Percentiles rank a stretch among this genome's conserved stretches.
These are phyloP conservation scores for Termitomyces titanicus DNA, from an alignment of 768 basidiomycete genomes.

Conservation along the genomic window DNA sequence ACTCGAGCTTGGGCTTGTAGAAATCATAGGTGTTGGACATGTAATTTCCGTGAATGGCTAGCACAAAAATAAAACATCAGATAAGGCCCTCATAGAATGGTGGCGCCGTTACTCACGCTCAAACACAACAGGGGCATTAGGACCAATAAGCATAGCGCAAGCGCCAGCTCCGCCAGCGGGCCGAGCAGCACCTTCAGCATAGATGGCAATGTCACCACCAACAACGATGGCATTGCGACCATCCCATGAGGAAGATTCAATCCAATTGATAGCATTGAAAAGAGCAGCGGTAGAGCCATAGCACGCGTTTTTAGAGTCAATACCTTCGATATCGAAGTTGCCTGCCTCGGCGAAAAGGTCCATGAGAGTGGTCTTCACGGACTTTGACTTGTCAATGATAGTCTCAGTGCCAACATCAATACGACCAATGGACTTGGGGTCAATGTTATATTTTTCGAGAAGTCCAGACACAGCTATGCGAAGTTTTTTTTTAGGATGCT, in stretches of 20 bases:
- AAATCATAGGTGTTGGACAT: slow-evolving; percentile 99
- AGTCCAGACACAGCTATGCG: slow-evolving; percentile 79
- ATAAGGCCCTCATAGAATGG: slow-evolving; percentile 5
- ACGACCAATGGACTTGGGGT: slow-evolving; percentile 94
- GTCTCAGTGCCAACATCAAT: slow-evolving; percentile 99
- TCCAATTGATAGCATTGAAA: slow-evolving; percentile 99
- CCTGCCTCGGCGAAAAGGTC: slow-evolving; percentile 91
- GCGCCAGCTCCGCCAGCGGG: slow-evolving; percentile 98
- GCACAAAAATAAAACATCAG: slow-evolving; percentile 6
- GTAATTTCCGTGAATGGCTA: slow-evolving; percentile 94
- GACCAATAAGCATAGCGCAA: slow-evolving; percentile 91
- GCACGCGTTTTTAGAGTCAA: slow-evolving; percentile 99
- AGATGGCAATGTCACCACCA: slow-evolving; percentile 95
- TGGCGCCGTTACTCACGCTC: slow-evolving; percentile 68
- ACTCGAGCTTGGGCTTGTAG: slow-evolving; percentile 96
- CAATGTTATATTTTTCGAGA: slow-evolving; percentile 91
- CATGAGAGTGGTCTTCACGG: slow-evolving; percentile 98
- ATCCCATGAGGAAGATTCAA: slow-evolving; percentile 95
- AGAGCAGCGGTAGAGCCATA: slow-evolving; percentile 98
- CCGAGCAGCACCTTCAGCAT: slow-evolving; percentile 92
- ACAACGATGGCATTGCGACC: slow-evolving; percentile 97
- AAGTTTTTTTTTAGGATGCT: slow-evolving; percentile 5
- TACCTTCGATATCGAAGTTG: slow-evolving; percentile 97
- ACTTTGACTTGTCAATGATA: slow-evolving; percentile 99
- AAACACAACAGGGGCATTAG: slow-evolving; percentile 90